Evolutionary conservation across 2,329 filamentous ascomycete species (phyloP), one percentile per base, ranked within the genome.

Genomic region (Ceratocystis albifundus): DNA sequence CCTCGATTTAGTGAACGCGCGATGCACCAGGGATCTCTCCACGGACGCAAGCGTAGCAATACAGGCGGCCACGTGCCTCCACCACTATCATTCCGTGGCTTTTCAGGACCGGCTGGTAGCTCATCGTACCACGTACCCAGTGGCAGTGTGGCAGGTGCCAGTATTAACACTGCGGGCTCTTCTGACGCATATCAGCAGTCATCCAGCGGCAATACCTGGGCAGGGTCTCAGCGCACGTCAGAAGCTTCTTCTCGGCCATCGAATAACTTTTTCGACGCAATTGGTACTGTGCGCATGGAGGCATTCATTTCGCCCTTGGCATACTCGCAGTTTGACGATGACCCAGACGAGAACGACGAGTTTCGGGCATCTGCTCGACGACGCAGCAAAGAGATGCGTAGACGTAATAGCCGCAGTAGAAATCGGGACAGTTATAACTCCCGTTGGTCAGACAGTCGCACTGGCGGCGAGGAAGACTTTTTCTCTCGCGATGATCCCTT

Each of bases 281-380:
- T 95, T 67, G 91, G 92, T 1, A 97, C 92, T 1, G 85, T 97
- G 61, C 85, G 94, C 32, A 97, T 99, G 93, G 93, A 97, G 75
- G 94, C 94, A 0, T 99, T 97, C 74, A 95, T 99, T 70, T 85
- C 80, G 71, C 84, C 84, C 0, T 74, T 86, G 10, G 78, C 82
- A 0, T 78, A 80, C 68, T 77, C 77, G 1, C 76, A 77, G 32
- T 76, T 80, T 64, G 76, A 77, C 12, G 79, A 81, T 12, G 74
- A 77, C 53, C 65, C 78, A 0, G 77, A 80, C 65, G 81, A 82
- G 69, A 74, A 77, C 25, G 80, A 82, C 28, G 81, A 84, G 69
- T 76, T 78, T 68, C 75, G 77, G 63, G 77, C 79, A 61, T 74
- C 76, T 4, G 76, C 77, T 10, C 77, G 82, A 8, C 75, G 81